Evolutionary conservation across 257 asterid species (phyloP).

Genomic region (Solanum etuberosum): DNA sequence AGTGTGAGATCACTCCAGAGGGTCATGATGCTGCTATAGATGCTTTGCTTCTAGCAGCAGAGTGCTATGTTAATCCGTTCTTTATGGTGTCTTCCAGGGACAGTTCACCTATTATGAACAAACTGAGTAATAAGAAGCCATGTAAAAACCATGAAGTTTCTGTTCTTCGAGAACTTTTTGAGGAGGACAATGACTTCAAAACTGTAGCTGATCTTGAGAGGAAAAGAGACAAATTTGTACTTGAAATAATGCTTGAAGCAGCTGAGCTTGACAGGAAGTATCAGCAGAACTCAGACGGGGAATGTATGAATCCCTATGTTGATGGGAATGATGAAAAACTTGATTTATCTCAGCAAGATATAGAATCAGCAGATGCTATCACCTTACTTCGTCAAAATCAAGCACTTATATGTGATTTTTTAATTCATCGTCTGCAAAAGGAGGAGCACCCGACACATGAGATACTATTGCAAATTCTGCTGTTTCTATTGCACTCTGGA

Average conservation of each 20-base stretch:
- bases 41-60: constrained; percentile 92
- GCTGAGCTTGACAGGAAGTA: constrained; percentile 66
- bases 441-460: constrained; percentile 66
- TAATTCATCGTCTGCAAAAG: constrained; percentile 50
- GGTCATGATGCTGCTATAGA: constrained; percentile 72
- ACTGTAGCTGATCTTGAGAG: constrained; percentile 71
- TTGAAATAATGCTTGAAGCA: constrained; percentile 86
- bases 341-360: constrained; percentile 42
- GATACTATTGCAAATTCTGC: constrained; percentile 80
- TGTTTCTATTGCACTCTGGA: constrained; percentile 84
- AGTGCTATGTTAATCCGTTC: constrained; percentile 83
- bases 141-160: constrained; percentile 23
- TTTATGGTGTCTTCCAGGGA: constrained; percentile 52
- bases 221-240: constrained; percentile 87
- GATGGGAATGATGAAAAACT: constrained; percentile 48
- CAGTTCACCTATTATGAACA: constrained; percentile 22
- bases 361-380: constrained; percentile 72
- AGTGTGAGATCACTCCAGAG: constrained; percentile 49
- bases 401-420: constrained; percentile 56
- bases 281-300: constrained; percentile 29
- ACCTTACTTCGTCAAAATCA: constrained; percentile 91
- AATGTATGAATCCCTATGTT: constrained; percentile 16
- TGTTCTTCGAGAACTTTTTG: constrained; percentile 32
- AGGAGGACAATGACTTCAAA: constrained; percentile 45
- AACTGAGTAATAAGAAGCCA: constrained; percentile 18